phyloP scores from a whole-genome alignment of 2,329 filamentous ascomycete species.

The Bipolaris bicolor region DNA sequence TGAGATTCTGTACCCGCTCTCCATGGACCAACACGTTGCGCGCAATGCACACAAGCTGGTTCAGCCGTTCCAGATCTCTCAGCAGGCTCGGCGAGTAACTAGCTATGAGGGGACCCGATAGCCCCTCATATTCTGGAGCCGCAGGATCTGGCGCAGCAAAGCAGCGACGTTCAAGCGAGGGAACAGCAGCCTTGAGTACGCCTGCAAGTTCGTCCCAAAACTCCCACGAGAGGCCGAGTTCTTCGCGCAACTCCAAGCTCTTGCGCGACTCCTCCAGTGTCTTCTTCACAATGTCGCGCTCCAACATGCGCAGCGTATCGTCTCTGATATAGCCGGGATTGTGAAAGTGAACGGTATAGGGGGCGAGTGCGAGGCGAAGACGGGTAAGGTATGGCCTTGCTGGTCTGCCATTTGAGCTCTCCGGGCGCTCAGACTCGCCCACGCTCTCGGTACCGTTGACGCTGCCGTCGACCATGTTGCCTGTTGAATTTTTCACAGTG shows the following conservation, averaged over 20 bases:
- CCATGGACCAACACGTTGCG: constrained; percentile 67
- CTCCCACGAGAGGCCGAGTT: constrained; percentile 61
- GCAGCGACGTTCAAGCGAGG: constrained; percentile 65
- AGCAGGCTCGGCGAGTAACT: constrained; percentile 64
- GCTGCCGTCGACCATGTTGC: constrained; percentile 12
- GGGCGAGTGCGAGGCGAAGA: constrained; percentile 54
- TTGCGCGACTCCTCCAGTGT: constrained; percentile 65
- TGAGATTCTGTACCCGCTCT: constrained; percentile 67
- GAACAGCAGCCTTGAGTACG: constrained; percentile 65
- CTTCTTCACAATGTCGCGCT: constrained; percentile 61
- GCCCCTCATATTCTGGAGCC: constrained; percentile 62
- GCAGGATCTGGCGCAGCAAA: constrained; percentile 66
- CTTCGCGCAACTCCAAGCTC: constrained; percentile 62
- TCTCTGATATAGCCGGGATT: constrained; percentile 65
- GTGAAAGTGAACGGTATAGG: constrained; percentile 65
- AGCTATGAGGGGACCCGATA: constrained; percentile 66
- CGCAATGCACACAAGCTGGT: constrained; percentile 66
- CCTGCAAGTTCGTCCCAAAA: constrained; percentile 66
- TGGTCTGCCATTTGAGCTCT: constrained; percentile 17
- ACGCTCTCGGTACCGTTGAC: constrained; percentile 19
- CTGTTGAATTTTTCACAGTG: constrained; percentile 11
- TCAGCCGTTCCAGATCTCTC: constrained; percentile 67
- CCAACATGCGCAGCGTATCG: constrained; percentile 63
- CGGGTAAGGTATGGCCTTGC: constrained; percentile 51
- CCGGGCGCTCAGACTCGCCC: constrained; percentile 21